Base-by-base conservation (phyloP, 1,284 basidiomycete species). In the Sphagnurus paluster region DNA sequence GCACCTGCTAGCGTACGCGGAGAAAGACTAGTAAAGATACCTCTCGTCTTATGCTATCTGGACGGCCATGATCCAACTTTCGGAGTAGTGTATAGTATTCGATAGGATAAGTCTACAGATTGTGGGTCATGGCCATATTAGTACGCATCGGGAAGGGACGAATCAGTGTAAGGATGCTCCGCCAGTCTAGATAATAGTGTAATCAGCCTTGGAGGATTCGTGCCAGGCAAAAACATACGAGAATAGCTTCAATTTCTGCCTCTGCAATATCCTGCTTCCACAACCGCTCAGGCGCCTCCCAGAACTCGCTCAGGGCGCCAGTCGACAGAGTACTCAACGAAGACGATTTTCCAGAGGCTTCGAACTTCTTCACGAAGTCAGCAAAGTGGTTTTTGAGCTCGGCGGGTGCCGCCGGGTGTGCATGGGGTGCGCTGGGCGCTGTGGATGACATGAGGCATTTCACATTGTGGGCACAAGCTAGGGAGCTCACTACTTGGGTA, bases 1-100 rank as follows among this genome's bases (percentile, higher is more conserved):
- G 61, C 85, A 93, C 70, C 69, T 97, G 66, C 72, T 93, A 46
- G 87, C 92, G 50, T 93, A 96, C 52, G 93, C 92, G 30, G 94
- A 98, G 80, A 95, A 92, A 74, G 93, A 97, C 69, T 58, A 56
- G 48, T 34, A 35, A 48, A 52, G 52, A 55, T 45, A 55, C 43
- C 48, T 42, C 2, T 34, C 42, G 33, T 13, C 29, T 19, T 46
- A n/a, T n/a, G n/a, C n/a, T n/a, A n/a, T n/a, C n/a, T n/a, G n/a
- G n/a, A n/a, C n/a, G n/a, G n/a, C n/a, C n/a, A n/a, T n/a, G n/a
- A n/a, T n/a, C n/a, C n/a, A n/a, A n/a, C 11, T 32, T 23, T 32
- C 25, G 39, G 26, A 23, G 39, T 28, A 25, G 24, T 42, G 44
- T 29, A 40, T 25, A 30, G 6, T 30, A 29, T 38, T 37, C 2